Percentiles rank a stretch among this genome's conserved stretches.
Evolutionary conservation across 352 stramenopile genomes (phyloP).

Genomic region (Halophytophthora polymorphica): DNA sequence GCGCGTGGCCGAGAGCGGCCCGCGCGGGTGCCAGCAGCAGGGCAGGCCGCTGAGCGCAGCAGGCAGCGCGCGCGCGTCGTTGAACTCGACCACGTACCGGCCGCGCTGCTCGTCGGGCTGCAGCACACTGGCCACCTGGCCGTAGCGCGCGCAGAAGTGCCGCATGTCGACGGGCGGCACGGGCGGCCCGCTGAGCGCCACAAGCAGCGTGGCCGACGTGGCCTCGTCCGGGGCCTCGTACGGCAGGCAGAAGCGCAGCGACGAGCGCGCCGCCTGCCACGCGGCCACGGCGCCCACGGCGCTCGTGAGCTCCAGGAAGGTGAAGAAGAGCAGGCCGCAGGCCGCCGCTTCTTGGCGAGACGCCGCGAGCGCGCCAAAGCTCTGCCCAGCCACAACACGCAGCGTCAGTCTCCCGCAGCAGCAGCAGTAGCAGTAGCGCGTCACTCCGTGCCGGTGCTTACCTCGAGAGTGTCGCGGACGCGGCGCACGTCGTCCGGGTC

Average conservation of each 20-base stretch:
- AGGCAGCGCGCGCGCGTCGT: conserved; percentile 54
- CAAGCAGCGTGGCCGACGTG: conserved; percentile 61
- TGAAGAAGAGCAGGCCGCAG: conserved; percentile 68
- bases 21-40: conserved; percentile 25
- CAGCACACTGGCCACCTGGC: conserved; percentile 71
- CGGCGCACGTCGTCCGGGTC: conserved; percentile 35
- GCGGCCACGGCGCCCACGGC: conserved; percentile 62
- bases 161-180: conserved; percentile 44
- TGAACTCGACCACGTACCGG: conserved; percentile 75
- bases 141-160: conserved; percentile 63
- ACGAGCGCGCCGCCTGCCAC: conserved; percentile 27
- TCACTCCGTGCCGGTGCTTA: conserved; percentile 24
- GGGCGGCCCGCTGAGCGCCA: conserved; percentile 20
- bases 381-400: too few species aligned
- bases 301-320: conserved; percentile 67
- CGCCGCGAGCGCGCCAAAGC: conserved; percentile 54
- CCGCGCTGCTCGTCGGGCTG: conserved; percentile 38
- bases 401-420: too few species aligned
- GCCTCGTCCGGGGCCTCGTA: conserved; percentile 63
- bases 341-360: conserved; percentile 43
- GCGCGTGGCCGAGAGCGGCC: conserved; percentile 41
- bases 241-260: conserved; percentile 66
- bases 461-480: conserved; percentile 49
- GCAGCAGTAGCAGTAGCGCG: neutral
- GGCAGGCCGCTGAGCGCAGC: conserved; percentile 40